Percentiles rank a stretch among this genome's conserved stretches.
phyloP scores from a whole-genome alignment of 768 basidiomycete genomes.

The Galerina sulciceps region DNA sequence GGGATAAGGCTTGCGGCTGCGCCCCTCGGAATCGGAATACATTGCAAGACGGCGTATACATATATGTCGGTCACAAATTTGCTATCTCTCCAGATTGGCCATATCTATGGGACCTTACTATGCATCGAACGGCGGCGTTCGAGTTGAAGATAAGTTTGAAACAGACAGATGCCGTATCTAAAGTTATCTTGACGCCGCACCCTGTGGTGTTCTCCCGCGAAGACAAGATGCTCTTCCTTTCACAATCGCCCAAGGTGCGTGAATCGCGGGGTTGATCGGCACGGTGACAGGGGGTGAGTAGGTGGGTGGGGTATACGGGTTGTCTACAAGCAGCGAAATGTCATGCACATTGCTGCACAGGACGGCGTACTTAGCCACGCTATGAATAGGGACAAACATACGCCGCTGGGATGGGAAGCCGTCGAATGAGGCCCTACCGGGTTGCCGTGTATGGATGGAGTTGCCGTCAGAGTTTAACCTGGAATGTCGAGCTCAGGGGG shows the following conservation, averaged over 20 bases:
- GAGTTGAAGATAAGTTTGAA: background rate
- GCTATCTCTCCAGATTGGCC: background rate
- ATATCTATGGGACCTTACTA: background rate
- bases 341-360: background rate
- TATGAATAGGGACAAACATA: background rate
- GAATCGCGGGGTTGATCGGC: constrained; percentile 1
- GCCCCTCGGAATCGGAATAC: constrained; percentile 6
- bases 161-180: background rate
- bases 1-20: background rate
- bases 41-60: background rate
- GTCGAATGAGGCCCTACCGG: too few species aligned
- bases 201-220: constrained; percentile 3
- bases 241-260: background rate
- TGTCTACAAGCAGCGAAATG: background rate
- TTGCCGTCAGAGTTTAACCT: background rate
- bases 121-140: background rate
- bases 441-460: background rate
- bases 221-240: background rate
- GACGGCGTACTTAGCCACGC: background rate
- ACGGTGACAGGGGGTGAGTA: background rate
- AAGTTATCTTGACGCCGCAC: background rate
- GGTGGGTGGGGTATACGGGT: background rate
- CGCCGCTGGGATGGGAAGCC: too few species aligned
- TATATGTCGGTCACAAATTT: background rate
- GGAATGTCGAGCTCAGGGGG: constrained; percentile 8